Percentiles rank a stretch among this genome's conserved stretches.
These are phyloP conservation scores for Lyophyllum atratum DNA, from an alignment of 768 basidiomycete genomes.

Conservation along the genomic window DNA sequence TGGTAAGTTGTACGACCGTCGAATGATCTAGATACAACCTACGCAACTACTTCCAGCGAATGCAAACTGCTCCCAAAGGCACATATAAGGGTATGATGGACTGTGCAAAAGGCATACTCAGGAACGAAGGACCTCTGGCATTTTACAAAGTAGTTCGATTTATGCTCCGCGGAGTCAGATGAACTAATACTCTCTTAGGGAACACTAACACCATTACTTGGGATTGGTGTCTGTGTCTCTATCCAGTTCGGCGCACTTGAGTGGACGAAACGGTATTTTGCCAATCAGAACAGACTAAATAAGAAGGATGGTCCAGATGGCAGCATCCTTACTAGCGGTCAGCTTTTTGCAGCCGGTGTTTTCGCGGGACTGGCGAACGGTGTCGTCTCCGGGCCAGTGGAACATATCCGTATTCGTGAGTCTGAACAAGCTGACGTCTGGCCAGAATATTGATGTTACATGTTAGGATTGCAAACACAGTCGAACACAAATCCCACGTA, in stretches of 20 bases:
- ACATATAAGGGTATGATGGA: constrained; percentile 88
- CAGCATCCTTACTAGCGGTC: constrained; percentile 53
- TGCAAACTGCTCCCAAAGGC: constrained; percentile 92
- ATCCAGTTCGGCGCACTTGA: constrained; percentile 95
- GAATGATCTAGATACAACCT: background rate
- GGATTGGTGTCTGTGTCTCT: constrained; percentile 93
- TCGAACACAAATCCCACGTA: constrained; percentile 76
- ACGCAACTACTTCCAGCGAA: constrained; percentile 53
- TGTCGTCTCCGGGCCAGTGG: constrained; percentile 92
- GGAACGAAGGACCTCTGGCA: constrained; percentile 88
- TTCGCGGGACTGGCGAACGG: constrained; percentile 89
- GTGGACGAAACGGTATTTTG: constrained; percentile 80
- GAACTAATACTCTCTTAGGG: constrained; percentile 51
- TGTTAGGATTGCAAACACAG: constrained; percentile 87
- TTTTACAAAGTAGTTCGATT: constrained; percentile 81
- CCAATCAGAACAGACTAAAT: constrained; percentile 53
- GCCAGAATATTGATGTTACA: background rate
- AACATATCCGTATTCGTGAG: constrained; percentile 95
- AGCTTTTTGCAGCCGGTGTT: constrained; percentile 79
- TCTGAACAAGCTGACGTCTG: constrained; percentile 9
- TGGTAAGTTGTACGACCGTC: constrained; percentile 55
- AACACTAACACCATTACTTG: constrained; percentile 85
- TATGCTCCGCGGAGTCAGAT: background rate
- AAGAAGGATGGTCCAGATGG: constrained; percentile 72
- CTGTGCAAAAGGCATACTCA: constrained; percentile 88